Base-by-base conservation (phyloP, 2,329 filamentous ascomycete genomes). In the Aspergillus fijiensis region DNA sequence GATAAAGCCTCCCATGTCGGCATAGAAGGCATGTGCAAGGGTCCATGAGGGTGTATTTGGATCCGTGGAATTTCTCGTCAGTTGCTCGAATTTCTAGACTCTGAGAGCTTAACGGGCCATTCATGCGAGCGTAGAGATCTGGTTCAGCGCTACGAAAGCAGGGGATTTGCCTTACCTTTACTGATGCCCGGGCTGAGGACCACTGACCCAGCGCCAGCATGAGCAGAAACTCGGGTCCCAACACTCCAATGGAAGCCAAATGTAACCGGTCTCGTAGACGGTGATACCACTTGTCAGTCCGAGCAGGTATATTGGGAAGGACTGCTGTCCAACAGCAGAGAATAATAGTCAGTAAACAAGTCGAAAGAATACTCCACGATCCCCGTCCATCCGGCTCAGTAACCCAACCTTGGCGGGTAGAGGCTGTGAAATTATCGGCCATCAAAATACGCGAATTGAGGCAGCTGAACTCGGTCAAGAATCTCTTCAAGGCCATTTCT, bases 181-280 rank as follows among this genome's bases (percentile, higher is more conserved):
- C 51, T 16, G 51, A 54, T 25, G 35, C 51, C 16, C 51, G 51
- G 21, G 51, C 35, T 5, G 51, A 54, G 21, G 51, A 47, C 51
- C 51, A 54, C 35, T 54, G 51, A 5, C 51, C 51, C 21, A 54
- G 23, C 11, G 51, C 51, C 33, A 54, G 21, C 51, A 54, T 54
- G 23, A 54, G 51, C 3, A 54, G 33, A n/a, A 54, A 54, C 10
- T 54, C 51, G 5, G 51, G 51, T 3, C 51, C 51, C 23, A 54
- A 27, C n/a, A 54, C 12, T 10, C 51, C 51, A 12, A 54, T 31
- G 1, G 23, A 47, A 21, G 35, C 33, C 33, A 54, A 16, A 5
- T 54, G 51, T 19, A 54, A n/a, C 31, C 51, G 35, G 51, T 54
- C 51, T 23, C 51, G 51, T 27, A 54, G 51, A 39, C 21, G 23